Base-by-base conservation (phyloP, 257 asterid species). In the Salvia miltiorrhiza region DNA sequence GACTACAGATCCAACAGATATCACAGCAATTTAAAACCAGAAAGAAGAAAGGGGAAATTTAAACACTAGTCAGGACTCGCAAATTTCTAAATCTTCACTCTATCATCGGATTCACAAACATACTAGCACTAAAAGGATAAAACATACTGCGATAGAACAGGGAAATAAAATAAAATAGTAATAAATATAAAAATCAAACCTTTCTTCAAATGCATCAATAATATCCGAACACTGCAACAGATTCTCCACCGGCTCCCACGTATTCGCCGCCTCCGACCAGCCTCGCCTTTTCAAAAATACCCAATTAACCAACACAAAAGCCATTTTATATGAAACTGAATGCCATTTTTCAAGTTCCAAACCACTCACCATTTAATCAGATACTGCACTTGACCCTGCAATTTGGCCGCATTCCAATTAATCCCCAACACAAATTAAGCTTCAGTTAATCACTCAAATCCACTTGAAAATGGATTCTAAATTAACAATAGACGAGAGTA, bases 211-310 rank as follows among this genome's bases (percentile, higher is more conserved):
- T 32, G 88, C 82, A 53, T 90, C 97, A 41, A 93, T 79, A 48
- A 90, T 53, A 84, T 90, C 95, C 0, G 84, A 79, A 73, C 85
- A 79, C 54, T 86, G 87, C 79, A 70, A 14, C 73, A 93, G 75
- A 79, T 93, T 90, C 48, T 79, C 86, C 67, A 83, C 63, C 13
- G 98, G 98, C 83, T 93, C 98, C 98, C 98, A 93, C 3, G 98
- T 93, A 66, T 93, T 93, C 3, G 77, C 90, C 0, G 87, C 82
- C 82, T 93, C 98, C 4, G 97, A 81, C 97, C 97, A 93, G 67
- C 90, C 97, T 61, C 95, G 89, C 98, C 98, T 93, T 77, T 54
- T 53, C 73, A 72, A 78, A 40, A 58, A 74, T 44, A 57, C 72
- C 43, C 53, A 48, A 62, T 53, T 47, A 65, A 81, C 81, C 49